Percentiles rank a stretch among this genome's conserved stretches.
Evolutionary conservation across 2,329 filamentous ascomycete genomes (phyloP).

Genomic region (Diaporthe sp.): DNA sequence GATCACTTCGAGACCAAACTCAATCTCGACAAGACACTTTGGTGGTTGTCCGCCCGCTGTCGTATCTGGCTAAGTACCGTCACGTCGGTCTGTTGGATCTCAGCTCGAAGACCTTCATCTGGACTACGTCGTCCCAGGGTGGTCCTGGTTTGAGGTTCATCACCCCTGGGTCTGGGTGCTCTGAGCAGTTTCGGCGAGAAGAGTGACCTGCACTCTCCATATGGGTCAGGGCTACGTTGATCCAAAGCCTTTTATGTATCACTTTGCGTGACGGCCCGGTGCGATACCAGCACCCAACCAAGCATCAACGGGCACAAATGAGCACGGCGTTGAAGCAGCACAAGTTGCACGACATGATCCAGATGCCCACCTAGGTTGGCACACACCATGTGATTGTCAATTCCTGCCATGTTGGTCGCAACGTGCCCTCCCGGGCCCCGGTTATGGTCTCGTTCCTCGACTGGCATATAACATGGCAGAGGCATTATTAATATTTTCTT

Average conservation of each 20-base stretch:
- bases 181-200: not conserved
- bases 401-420: not conserved
- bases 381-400: not conserved
- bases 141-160: conserved; percentile 8
- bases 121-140: conserved; percentile 1
- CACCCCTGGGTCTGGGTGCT: not conserved
- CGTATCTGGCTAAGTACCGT: conserved; percentile 12
- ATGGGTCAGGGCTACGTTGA: not conserved
- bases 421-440: not conserved
- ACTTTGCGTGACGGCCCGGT: not conserved
- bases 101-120: not conserved
- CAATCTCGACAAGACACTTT: conserved; percentile 11
- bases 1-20: not conserved
- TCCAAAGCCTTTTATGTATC: not conserved
- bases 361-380: not conserved
- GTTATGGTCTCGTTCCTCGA: not conserved
- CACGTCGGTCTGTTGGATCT: not conserved
- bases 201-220: not conserved
- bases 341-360: not conserved
- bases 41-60: not conserved
- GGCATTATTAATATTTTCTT: not conserved
- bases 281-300: not conserved
- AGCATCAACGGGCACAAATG: not conserved
- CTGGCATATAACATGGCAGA: not conserved
- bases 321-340: not conserved